Evolutionary conservation across 306 rosid species (phyloP), one percentile per base, ranked within the genome.

Genomic region (Gillenia trifoliata): DNA sequence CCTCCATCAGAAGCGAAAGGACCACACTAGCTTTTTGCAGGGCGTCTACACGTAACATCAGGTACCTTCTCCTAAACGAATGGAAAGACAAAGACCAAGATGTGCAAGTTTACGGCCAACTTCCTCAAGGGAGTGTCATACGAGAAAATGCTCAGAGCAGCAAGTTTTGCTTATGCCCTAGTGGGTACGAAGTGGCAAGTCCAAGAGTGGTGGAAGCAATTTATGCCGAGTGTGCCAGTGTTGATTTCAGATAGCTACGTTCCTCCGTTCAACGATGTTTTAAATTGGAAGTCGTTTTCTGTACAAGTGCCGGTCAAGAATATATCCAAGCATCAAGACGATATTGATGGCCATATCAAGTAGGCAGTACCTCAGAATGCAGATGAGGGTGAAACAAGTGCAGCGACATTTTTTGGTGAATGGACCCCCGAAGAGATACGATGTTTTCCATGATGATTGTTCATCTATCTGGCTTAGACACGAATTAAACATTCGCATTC

Each of bases 151-250:
- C 19, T 85, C 57, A 78, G 83, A 79, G 79, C 28, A 85, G 88
- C 57, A 77, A 68, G 64, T 85, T 71, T 62, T 85, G 83, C 74
- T 40, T 85, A 33, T 85, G 86, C 66, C 88, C 86, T 0, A 82
- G 88, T 9, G 85, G 88, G 2, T 81, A 81, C 10, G 83, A 85
- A 70, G 88, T 85, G 26, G 88, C 85, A 0, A 85, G 82, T 69
- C 83, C 88, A 0, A 81, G 88, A 66, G 74, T 78, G 29, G 85
- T 85, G 79, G 88, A 85, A 33, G 88, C 88, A 71, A 85, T 85
- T 23, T 81, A 85, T 8, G 85, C 88, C 6, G 85, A 81, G 38
- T 81, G 85, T 34, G 77, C 88, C 79, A 4, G 83, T 84, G 56
- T 25, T 84, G 75, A 84, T 84, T 43, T 84, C 88, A 1, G 84